A percentile compares a stretch with the other conserved stretches of the same genome.
phyloP scores from a whole-genome alignment of 1,139 yeast species.

The Hansenula lynferdii region DNA sequence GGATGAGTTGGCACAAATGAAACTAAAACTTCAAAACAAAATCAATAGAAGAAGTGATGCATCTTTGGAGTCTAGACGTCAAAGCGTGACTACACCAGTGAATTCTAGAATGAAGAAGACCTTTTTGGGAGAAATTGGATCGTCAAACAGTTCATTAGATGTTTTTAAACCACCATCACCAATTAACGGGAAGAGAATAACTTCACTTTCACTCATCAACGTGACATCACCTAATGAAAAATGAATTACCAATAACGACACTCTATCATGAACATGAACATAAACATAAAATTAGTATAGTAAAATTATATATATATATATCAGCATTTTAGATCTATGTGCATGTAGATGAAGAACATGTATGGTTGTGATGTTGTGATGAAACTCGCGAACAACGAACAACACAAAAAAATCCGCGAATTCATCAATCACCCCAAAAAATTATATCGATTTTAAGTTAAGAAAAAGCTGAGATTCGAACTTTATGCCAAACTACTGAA shows the following conservation, averaged over 20 bases:
- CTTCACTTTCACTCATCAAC: conserved; percentile 11
- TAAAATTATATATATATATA: too few species aligned
- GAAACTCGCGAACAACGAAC: too few species aligned
- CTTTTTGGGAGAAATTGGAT: background rate
- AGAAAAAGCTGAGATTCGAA: too few species aligned
- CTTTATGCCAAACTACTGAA: too few species aligned
- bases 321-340: too few species aligned
- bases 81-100: conserved; percentile 1
- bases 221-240: conserved; percentile 6
- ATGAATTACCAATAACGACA: background rate
- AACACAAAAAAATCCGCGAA: too few species aligned
- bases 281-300: background rate
- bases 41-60: conserved; percentile 5
- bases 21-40: conserved; percentile 2
- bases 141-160: background rate
- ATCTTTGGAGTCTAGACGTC: conserved; percentile 1
- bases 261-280: background rate
- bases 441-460: too few species aligned
- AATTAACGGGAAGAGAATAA: conserved; percentile 6
- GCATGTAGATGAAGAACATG: too few species aligned
- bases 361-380: too few species aligned
- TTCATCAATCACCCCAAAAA: too few species aligned
- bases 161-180: conserved; percentile 1
- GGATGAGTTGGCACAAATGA: background rate
- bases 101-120: background rate